Evolutionary conservation across 768 basidiomycete genomes (phyloP), one percentile per base, ranked within the genome.

Genomic region (Lepiota brunneoincarnata): DNA sequence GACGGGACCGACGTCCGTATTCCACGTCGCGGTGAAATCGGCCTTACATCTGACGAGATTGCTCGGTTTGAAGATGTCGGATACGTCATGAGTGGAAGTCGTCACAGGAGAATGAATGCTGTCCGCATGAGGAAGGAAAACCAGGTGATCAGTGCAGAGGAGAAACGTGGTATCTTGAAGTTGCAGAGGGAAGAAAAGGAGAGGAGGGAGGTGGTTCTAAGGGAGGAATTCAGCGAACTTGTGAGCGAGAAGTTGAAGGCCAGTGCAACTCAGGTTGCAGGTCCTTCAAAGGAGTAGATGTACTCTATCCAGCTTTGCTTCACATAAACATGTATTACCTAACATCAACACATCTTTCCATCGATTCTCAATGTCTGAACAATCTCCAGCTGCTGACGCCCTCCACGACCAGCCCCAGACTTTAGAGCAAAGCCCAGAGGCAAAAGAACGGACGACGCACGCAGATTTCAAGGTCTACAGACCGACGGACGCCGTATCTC

Each of bases 41-140:
- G 97, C 52, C 74, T 99, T 59, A 87, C 88, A 9, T 85, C 92
- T 11, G 84, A 86, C 26, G 83, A 92, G 68, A 99, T 99, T 60
- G 93, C 87, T 5, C 68, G 80, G 65, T 98, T 81, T 71, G 97
- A 99, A 74, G 64, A 77, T 20, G 89, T 89, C 6, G 97, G 97
- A 15, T 99, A 97, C 69, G 97, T 99, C 43, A 99, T 98, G 97
- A 93, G 90, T 61, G 97, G 96, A 41, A 90, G 85, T 63, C 76
- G 96, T 58, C 94, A 99, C 70, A 82, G 90, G 59, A 81, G 93
- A 69, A 99, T 99, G 97, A 99, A 98, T 61, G 96, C 97, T 0
- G 96, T 99, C 40, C 90, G 97, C 56, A 91, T 99, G 85, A 77
- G 96, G 66, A 98, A 98, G 78, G 97, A 99, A 76, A 98, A 99